phyloP scores from a whole-genome alignment of 306 rosid genomes.

The Datisca glomerata region DNA sequence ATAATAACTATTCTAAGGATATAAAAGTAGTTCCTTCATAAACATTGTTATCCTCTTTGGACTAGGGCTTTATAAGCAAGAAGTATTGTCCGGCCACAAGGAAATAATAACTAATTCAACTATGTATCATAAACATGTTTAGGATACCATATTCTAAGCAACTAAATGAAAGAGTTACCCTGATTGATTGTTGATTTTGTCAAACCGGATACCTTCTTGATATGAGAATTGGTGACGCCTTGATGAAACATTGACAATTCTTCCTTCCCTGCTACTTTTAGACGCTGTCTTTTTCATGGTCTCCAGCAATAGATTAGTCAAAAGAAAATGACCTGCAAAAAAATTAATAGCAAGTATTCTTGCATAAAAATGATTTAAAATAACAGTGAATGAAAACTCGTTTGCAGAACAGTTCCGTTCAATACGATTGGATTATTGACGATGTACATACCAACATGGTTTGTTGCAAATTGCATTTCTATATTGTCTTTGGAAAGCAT shows the following conservation, averaged over 20 bases:
- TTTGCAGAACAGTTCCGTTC: too few relatives aligned
- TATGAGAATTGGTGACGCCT: constrained; percentile 39
- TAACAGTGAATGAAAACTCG: too few relatives aligned
- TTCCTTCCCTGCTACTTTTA: constrained; percentile 52
- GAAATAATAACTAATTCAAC: too few relatives aligned
- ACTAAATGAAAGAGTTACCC: constrained; percentile 28
- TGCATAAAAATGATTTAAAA: too few relatives aligned
- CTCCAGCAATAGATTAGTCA: constrained; percentile 67
- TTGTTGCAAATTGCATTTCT: constrained; percentile 83
- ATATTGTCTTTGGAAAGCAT: constrained; percentile 58
- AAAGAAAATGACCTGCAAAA: constrained; percentile 69
- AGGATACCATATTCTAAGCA: too few relatives aligned
- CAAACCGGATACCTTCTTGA: constrained; percentile 50
- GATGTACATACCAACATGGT: constrained; percentile 46
- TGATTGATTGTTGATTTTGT: constrained; percentile 46
- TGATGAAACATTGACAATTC: constrained; percentile 60
- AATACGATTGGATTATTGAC: too few relatives aligned
- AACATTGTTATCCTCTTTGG: too few relatives aligned
- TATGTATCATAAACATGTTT: too few relatives aligned
- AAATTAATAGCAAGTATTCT: background rate
- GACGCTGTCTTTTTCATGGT: constrained; percentile 51
- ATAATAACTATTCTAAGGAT: too few relatives aligned
- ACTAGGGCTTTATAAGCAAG: too few relatives aligned
- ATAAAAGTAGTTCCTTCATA: too few relatives aligned
- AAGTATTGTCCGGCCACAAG: too few relatives aligned